Base-by-base conservation (phyloP, 2,329 filamentous ascomycete genomes). In the Phialophora expanda region DNA sequence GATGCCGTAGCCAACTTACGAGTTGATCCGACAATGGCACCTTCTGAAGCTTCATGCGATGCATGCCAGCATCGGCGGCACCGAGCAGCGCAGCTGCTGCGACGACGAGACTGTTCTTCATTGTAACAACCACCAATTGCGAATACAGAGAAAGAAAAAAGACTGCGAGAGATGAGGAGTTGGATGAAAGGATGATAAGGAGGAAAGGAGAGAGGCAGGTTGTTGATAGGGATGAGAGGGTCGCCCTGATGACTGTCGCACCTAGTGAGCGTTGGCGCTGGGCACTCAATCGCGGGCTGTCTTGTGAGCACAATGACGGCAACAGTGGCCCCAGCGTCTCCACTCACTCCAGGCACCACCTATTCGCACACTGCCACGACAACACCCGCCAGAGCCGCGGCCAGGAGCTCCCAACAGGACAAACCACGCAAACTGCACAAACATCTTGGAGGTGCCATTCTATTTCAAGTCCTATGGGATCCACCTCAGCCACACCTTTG, bases 1-100 rank as follows among this genome's bases (percentile, higher is more conserved):
- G 41, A n/a, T 26, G 26, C 20, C 17, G 14, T 14, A 3, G 41
- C 48, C 61, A 66, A 84, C 90, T 78, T 84, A 96, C 93, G 76
- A 99, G 87, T 84, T 98, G 95, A 79, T 98, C 92, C 57, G 89
- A 86, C 66, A 99, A 84, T 73, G 95, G 90, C 69, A 98, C 84
- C 90, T 99, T 99, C 87, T 97, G 91, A 76, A 99, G 89, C 86
- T 96, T 95, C 87, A 97, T 90, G 86, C 92, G 96, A 88, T 98
- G 92, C 72, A 97, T 85, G 75, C 89, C 92, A 74, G 92, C 94
- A 77, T 91, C 86, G 78, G 90, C 90, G 78, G 90, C 88, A 84
- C 91, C 90, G 76, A 93, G 85, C 85, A 96, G 87, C 83, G 89
- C 85, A 76, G 89, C 88, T 82, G 88, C 88, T 78, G 92, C 89